Evolutionary conservation across 2,329 filamentous ascomycete species (phyloP).

Genomic region (Stagonosporopsis rhizophila): DNA sequence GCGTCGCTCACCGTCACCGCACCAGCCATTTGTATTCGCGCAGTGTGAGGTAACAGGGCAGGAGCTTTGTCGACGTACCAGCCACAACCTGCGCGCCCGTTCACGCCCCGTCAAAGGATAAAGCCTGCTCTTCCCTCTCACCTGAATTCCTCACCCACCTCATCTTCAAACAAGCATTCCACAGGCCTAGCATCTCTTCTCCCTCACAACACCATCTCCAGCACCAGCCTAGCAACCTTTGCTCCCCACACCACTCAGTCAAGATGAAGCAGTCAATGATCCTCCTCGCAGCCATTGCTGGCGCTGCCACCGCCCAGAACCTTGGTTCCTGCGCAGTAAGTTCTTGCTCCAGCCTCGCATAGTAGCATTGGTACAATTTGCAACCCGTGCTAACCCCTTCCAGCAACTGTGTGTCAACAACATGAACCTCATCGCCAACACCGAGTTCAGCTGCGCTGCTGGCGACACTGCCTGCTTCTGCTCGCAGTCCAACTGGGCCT

Average conservation of each 20-base stretch:
- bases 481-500: slow-evolving; percentile 53
- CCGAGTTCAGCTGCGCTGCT: slow-evolving; percentile 50
- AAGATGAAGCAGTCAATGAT: slow-evolving; percentile 50
- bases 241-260: slow-evolving; percentile 15
- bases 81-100: slow-evolving; percentile 22
- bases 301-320: slow-evolving; percentile 46
- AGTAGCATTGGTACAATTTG: neutral
- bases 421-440: slow-evolving; percentile 53
- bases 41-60: slow-evolving; percentile 19
- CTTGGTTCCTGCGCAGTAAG: slow-evolving; percentile 48
- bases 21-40: slow-evolving; percentile 28
- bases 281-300: slow-evolving; percentile 45
- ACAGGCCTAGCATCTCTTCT: slow-evolving; percentile 17
- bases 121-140: slow-evolving; percentile 19
- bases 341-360: slow-evolving; percentile 10
- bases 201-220: slow-evolving; percentile 24
- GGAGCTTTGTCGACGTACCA: slow-evolving; percentile 17
- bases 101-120: slow-evolving; percentile 11
- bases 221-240: slow-evolving; percentile 32
- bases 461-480: slow-evolving; percentile 55
- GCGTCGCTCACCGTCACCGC: slow-evolving; percentile 17
- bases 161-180: slow-evolving; percentile 19
- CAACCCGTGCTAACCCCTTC: slow-evolving; percentile 18
- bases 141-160: slow-evolving; percentile 12
- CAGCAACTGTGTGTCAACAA: slow-evolving; percentile 55